Percentiles rank a stretch among this genome's conserved stretches.
phyloP scores from a whole-genome alignment of 257 asterid species.

The Nicotiana noctiflora region DNA sequence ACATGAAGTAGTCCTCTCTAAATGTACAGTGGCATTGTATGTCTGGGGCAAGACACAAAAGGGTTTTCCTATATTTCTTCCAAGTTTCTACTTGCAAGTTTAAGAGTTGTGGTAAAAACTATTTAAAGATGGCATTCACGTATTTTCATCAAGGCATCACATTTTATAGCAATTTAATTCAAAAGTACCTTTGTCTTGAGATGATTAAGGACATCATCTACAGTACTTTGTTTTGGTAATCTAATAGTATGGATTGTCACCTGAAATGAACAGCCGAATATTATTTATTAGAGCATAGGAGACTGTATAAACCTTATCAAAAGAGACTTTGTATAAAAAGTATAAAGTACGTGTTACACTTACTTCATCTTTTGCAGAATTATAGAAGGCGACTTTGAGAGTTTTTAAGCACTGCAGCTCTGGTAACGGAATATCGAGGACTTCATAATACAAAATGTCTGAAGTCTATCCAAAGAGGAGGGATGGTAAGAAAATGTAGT shows the following conservation, averaged over 20 bases:
- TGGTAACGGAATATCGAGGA: constrained; percentile 61
- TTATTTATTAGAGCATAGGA: background rate
- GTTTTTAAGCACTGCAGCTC: constrained; percentile 52
- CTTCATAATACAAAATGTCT: constrained; percentile 56
- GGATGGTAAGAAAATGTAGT: background rate
- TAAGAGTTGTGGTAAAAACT: background rate
- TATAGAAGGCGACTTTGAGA: constrained; percentile 49
- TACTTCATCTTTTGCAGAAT: constrained; percentile 41
- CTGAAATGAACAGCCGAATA: constrained; percentile 10
- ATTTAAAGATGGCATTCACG: background rate
- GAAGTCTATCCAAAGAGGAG: constrained; percentile 30
- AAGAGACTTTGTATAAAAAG: background rate
- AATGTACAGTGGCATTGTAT: background rate
- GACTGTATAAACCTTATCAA: background rate
- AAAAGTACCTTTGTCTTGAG: constrained; percentile 39
- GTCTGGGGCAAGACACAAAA: background rate
- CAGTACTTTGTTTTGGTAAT: constrained; percentile 46
- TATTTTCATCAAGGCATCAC: background rate
- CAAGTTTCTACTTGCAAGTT: constrained; percentile 3
- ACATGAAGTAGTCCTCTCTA: background rate
- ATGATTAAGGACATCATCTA: constrained; percentile 47
- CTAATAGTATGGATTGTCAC: constrained; percentile 34
- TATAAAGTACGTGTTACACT: constrained; percentile 15
- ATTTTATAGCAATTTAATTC: background rate
- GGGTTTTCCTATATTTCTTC: background rate